Base-by-base conservation (phyloP, 805 yeast genomes). In the Lachancea quebecensis region DNA sequence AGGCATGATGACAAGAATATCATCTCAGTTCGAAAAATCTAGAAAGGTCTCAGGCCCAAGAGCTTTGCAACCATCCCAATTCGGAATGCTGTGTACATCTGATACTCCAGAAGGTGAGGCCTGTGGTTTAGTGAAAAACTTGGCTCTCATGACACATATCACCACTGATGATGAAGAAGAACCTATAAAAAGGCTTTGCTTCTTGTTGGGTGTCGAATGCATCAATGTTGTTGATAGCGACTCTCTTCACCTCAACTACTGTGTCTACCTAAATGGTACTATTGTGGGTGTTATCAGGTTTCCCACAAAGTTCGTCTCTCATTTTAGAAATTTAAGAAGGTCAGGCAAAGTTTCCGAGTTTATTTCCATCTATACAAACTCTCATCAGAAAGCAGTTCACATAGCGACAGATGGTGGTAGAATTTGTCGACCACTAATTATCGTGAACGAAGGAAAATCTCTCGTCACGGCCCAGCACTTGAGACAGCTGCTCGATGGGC, bases 101-200 rank as follows among this genome's bases (percentile, higher is more conserved):
- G 99, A 93, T 76, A 93, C 99, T 0, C 99, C 99, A 1, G 99
- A 93, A 76, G 99, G 99, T 75, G 99, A 93, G 68, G 99, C 99
- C 0, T 93, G 99, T 79, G 99, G 99, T 60, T 76, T 93, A 66
- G 99, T 93, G 32, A 93, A 93, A 69, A 93, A 93, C 62, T 72
- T 93, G 64, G 99, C 99, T 1, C 74, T 93, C 39, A 93, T 93
- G 99, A 93, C 99, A 10, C 99, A 93, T 67, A 93, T 93, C 59
- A 93, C 99, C 4, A 91, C 99, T 1, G 99, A 93, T 67, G 97
- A 88, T 57, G 99, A 93, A 65, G 97, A 91, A 58, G 85, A 74
- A 9, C 98, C 99, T 14, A 79, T 93, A 34, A 77, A 74, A 50
- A 77, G 77, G 45, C 70, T 90, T 30, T 88, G 97, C 58, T 85